Conservation (phyloP, 2,329 filamentous ascomycete species). For the Xylaria sp. region DNA sequence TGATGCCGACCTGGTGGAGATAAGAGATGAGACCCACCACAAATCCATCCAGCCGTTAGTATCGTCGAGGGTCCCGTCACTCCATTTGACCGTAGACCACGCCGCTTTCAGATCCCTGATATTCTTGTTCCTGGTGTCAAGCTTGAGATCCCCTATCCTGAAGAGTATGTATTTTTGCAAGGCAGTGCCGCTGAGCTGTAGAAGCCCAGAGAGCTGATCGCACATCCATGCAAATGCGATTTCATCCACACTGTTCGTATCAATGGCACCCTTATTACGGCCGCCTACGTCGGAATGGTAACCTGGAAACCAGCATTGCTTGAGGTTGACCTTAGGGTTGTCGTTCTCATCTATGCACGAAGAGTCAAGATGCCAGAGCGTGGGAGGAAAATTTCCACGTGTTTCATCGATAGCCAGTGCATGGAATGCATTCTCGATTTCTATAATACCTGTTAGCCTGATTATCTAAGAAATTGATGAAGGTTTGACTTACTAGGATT, state of each 20-base stretch:
- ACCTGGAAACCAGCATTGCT: conserved; percentile 27
- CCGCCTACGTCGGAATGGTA: conserved; percentile 24
- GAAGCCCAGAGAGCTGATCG: conserved; percentile 19
- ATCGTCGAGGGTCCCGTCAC: conserved; percentile 12
- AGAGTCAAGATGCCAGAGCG: conserved; percentile 24
- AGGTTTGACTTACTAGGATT: conserved; percentile 11
- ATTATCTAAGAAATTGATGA: not conserved
- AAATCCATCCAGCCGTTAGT: conserved; percentile 22
- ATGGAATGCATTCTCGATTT: conserved; percentile 30
- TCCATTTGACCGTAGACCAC: conserved; percentile 21
- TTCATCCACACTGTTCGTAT: conserved; percentile 16
- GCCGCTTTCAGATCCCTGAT: conserved; percentile 17
- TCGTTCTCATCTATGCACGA: conserved; percentile 6
- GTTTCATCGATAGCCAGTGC: conserved; percentile 25
- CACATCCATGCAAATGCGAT: conserved; percentile 28
- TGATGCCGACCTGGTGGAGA: conserved; percentile 18
- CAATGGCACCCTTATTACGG: not conserved
- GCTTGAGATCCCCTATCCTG: conserved; percentile 15
- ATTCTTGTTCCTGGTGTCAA: conserved; percentile 20
- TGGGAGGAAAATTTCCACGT: conserved; percentile 19
- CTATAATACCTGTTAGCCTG: conserved; percentile 4
- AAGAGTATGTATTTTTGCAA: conserved; percentile 27
- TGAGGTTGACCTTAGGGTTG: conserved; percentile 15
- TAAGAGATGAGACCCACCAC: conserved; percentile 20
- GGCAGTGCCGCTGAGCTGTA: conserved; percentile 22